phyloP scores from a whole-genome alignment of 1,139 yeast genomes.

The Debaryomyces sp. region DNA sequence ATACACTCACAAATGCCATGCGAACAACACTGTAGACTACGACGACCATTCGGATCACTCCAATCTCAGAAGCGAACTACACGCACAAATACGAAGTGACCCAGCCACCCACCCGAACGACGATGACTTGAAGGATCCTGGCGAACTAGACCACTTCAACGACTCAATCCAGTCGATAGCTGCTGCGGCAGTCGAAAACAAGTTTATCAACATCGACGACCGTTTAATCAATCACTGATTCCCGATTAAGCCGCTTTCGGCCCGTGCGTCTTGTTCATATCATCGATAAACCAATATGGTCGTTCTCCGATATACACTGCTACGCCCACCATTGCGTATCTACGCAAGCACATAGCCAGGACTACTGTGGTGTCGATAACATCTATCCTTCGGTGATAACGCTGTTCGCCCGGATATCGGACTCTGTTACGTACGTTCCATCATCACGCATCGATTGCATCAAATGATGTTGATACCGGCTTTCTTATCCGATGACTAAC shows the following conservation, averaged over 20 bases:
- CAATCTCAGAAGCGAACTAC: background rate
- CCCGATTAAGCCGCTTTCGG: background rate
- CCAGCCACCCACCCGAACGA: background rate
- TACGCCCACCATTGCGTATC: background rate
- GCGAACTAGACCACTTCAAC: background rate
- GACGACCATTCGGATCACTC: constrained; percentile 1
- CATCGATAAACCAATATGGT: background rate
- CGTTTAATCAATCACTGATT: constrained; percentile 4
- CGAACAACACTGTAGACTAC: constrained; percentile 1
- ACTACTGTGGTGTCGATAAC: background rate
- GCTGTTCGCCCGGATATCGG: background rate
- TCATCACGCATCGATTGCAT: background rate
- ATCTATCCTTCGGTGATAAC: background rate
- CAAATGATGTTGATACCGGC: background rate
- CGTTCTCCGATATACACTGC: background rate
- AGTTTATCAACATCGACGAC: constrained; percentile 8
- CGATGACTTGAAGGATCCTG: background rate
- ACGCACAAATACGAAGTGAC: background rate
- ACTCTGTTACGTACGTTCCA: background rate
- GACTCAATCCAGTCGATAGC: constrained; percentile 7
- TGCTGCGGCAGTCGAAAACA: constrained; percentile 10
- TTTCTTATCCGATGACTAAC: background rate
- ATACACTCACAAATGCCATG: constrained; percentile 38
- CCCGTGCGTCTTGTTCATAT: background rate
- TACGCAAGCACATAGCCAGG: background rate